phyloP scores from a whole-genome alignment of 805 yeast species.

The Teunomyces atbi region DNA sequence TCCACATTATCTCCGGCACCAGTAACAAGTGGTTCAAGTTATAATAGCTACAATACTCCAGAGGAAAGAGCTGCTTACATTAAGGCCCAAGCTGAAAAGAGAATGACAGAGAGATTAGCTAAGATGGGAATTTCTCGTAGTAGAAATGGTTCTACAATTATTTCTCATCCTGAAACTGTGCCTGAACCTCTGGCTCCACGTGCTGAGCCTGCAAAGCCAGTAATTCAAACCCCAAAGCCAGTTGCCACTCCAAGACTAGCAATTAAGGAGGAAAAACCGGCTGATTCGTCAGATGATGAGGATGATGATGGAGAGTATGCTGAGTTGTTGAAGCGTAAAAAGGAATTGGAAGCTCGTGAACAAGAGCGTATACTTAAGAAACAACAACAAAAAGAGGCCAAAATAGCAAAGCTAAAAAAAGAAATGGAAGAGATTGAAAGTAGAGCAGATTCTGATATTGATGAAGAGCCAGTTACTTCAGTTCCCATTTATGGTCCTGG shows the following conservation, averaged over 20 bases:
- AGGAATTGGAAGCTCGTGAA: constrained; percentile 44
- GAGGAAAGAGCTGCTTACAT: constrained; percentile 76
- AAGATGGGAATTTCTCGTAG: constrained; percentile 66
- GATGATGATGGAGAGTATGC: constrained; percentile 50
- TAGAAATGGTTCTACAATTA: constrained; percentile 12
- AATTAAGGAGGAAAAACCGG: constrained; percentile 14
- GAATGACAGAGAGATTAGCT: constrained; percentile 84
- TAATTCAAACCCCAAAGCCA: not conserved
- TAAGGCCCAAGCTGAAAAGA: constrained; percentile 69
- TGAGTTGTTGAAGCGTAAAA: constrained; percentile 44
- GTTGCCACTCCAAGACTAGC: not conserved
- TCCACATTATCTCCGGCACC: constrained; percentile 9
- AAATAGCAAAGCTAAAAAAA: constrained; percentile 54
- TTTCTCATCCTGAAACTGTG: not conserved
- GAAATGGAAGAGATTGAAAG: constrained; percentile 56
- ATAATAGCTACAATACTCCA: constrained; percentile 40
- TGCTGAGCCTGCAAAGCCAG: not conserved
- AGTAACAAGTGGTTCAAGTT: constrained; percentile 15
- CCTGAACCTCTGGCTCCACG: not conserved
- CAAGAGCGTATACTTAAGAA: constrained; percentile 47
- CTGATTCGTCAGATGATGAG: constrained; percentile 28
- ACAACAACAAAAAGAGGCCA: constrained; percentile 58
- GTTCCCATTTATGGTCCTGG: constrained; percentile 22
- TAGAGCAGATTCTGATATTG: constrained; percentile 24
- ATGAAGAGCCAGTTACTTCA: constrained; percentile 21